Evolutionary conservation across 1,284 basidiomycete species (phyloP).

Genomic region (Mycena citricolor): DNA sequence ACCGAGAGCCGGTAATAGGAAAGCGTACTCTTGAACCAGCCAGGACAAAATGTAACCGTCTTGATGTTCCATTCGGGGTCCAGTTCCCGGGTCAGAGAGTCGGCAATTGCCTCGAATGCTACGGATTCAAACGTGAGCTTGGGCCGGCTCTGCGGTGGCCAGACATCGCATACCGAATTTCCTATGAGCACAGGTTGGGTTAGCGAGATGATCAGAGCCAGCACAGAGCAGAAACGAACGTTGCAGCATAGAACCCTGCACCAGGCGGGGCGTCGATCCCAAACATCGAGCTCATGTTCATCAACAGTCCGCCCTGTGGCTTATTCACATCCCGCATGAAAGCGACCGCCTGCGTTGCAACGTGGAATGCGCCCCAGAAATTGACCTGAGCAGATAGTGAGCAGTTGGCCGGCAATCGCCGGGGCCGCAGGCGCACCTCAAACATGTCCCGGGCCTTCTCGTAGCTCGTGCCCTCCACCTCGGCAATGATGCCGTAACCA

Average conservation of each 20-base stretch:
- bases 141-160: no score
- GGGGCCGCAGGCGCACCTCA: slow-evolving; percentile 4
- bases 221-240: slow-evolving; percentile 6
- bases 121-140: no score
- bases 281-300: slow-evolving; percentile 24
- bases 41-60: slow-evolving; percentile 14
- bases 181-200: no score
- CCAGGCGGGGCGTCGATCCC: slow-evolving; percentile 17
- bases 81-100: slow-evolving; percentile 15
- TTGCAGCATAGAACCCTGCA: slow-evolving; percentile 21
- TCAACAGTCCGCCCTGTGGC: slow-evolving; percentile 14
- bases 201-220: background rate
- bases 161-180: background rate
- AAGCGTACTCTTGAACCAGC: slow-evolving; percentile 22
- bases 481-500: slow-evolving; percentile 17
- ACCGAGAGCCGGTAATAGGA: background rate
- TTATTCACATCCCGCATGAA: slow-evolving; percentile 19
- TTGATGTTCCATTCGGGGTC: slow-evolving; percentile 23
- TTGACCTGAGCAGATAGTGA: slow-evolving; percentile 7
- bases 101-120: slow-evolving; percentile 18
- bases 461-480: slow-evolving; percentile 15
- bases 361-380: slow-evolving; percentile 18
- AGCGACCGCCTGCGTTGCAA: slow-evolving; percentile 14
- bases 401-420: background rate
- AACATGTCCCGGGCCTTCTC: slow-evolving; percentile 10